Evolutionary conservation across 2,329 filamentous ascomycete species (phyloP).

Genomic region (Salinomyces thailandicus): DNA sequence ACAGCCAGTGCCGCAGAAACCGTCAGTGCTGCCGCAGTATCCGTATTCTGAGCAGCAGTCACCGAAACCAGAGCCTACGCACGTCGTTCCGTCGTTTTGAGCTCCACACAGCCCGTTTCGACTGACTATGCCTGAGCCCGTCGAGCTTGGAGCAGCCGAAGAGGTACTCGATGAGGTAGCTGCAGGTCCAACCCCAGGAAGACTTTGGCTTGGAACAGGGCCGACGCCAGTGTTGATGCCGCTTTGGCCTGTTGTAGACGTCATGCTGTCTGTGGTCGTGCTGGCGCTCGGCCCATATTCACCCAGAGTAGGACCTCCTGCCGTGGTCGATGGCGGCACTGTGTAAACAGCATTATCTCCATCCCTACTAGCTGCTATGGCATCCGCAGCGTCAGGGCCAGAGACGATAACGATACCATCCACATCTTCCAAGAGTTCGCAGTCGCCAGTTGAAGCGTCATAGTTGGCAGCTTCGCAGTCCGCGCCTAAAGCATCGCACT

Average conservation of each 20-base stretch:
- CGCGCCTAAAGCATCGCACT: neutral
- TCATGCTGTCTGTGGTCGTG: neutral
- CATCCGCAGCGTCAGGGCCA: neutral
- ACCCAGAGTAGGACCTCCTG: neutral
- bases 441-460: neutral
- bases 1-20: slow-evolving; percentile 6
- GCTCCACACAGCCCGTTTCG: slow-evolving; percentile 5
- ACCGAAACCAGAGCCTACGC: slow-evolving; percentile 6
- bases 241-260: neutral
- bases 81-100: slow-evolving; percentile 3
- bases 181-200: neutral
- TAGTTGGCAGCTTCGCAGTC: neutral
- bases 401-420: neutral
- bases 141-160: neutral
- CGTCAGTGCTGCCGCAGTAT: slow-evolving; percentile 7
- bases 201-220: neutral
- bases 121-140: neutral
- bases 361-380: neutral
- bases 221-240: neutral
- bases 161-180: neutral
- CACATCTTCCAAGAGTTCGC: neutral
- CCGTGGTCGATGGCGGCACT: neutral
- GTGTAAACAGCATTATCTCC: neutral
- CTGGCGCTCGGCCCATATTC: neutral
- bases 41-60: slow-evolving; percentile 10